Percentiles rank a stretch among this genome's conserved stretches.
These are phyloP conservation scores for Triticum turgidum DNA, from an alignment of 176 grass and related monocot genomes.

Conservation along the genomic window DNA sequence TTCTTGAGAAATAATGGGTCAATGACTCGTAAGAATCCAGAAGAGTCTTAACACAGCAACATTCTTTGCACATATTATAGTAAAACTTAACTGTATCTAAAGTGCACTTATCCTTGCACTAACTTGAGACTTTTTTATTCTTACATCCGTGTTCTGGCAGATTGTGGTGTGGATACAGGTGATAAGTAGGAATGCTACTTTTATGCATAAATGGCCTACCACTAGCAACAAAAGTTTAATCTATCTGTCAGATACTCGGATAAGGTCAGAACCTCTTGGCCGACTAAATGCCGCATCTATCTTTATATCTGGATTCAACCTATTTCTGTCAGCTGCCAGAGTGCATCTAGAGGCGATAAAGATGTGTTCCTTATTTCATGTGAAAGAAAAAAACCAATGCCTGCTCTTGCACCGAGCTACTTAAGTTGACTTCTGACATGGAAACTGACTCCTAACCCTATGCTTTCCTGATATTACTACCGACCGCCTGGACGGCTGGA, in stretches of 20 bases:
- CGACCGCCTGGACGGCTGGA: background rate
- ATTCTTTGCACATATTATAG: background rate
- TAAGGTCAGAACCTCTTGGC: slow-evolving; percentile 10
- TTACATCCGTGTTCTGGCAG: background rate
- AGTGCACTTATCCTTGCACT: background rate
- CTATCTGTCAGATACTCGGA: background rate
- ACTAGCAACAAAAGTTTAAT: slow-evolving; percentile 21
- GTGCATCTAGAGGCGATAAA: background rate
- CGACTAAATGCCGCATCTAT: background rate
- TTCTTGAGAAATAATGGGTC: background rate
- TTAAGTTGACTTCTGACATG: background rate
- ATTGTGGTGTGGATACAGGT: slow-evolving; percentile 21
- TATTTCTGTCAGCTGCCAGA: slow-evolving; percentile 17
- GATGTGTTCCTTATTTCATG: background rate
- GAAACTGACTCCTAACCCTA: background rate
- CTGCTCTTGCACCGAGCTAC: background rate
- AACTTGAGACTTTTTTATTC: background rate
- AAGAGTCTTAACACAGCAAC: background rate
- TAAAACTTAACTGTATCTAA: background rate
- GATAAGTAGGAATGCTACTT: slow-evolving; percentile 19
- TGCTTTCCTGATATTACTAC: background rate
- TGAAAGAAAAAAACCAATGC: background rate
- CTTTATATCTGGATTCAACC: slow-evolving; percentile 18
- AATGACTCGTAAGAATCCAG: background rate
- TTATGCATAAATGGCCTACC: slow-evolving; percentile 14